Percentiles rank a stretch among this genome's conserved stretches.
phyloP scores from a whole-genome alignment of 345 rosid genomes.

The Citrus unshiu region DNA sequence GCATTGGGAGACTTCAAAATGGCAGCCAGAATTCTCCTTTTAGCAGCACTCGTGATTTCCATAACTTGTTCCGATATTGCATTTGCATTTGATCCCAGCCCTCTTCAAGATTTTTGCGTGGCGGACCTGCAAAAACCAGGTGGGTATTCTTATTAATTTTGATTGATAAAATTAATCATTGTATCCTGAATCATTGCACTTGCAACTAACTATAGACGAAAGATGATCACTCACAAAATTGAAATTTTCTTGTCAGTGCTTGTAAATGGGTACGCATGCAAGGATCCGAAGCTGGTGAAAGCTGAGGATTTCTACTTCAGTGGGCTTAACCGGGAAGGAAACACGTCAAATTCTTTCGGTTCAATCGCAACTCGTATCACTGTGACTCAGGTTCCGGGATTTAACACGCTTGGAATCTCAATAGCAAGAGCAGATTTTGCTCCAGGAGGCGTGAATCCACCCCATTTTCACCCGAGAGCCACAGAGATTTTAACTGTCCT shows the following conservation, averaged over 20 bases:
- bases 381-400: conserved; percentile 8
- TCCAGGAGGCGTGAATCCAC: conserved; percentile 13
- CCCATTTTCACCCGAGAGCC: conserved; percentile 17
- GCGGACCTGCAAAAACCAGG: conserved; percentile 8
- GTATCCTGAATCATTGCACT: background rate
- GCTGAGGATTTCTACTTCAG: conserved; percentile 8
- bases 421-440: conserved; percentile 15
- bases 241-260: background rate
- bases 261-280: conserved; percentile 14
- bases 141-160: background rate
- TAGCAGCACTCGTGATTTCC: background rate
- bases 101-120: conserved; percentile 16
- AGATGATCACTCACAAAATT: too few species aligned
- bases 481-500: conserved; percentile 13
- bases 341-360: conserved; percentile 5
- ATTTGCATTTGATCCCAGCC: conserved; percentile 1
- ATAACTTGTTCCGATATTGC: background rate
- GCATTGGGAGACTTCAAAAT: background rate
- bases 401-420: conserved; percentile 22
- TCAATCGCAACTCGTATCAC: conserved; percentile 3
- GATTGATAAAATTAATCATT: too few species aligned
- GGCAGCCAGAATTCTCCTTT: background rate
- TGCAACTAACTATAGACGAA: background rate
- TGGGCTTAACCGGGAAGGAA: background rate
- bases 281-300: background rate